Base-by-base conservation (phyloP, 2,329 filamentous ascomycete genomes). In the Epichloe elymi region DNA sequence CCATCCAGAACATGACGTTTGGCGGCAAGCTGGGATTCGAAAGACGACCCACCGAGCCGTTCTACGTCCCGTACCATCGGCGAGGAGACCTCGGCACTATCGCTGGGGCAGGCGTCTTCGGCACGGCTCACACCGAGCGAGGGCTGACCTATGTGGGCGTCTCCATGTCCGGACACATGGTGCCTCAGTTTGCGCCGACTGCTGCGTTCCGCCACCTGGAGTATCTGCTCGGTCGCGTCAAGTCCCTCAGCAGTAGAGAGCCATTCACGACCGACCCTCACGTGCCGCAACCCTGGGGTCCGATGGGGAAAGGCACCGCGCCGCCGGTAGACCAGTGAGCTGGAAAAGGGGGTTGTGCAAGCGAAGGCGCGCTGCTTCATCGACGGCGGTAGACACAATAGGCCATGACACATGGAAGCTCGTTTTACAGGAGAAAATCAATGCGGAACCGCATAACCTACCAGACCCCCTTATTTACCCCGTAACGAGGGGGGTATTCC, bases 1-100 rank as follows among this genome's bases (percentile, higher is more conserved):
- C 77, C 0, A 82, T 89, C 54, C 85, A 90, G 63, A 90, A 89
- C 69, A 87, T 88, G 81, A 89, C 85, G 0, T 90, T 81, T 79
- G 78, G 79, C 54, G 85, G 85, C 7, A 63, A 72, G 38, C 78
- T 84, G 46, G 86, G 86, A 0, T 89, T 90, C 71, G 75, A 80
- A 55, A 61, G 63, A 1, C 64, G 67, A 0, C 86, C 85, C 0
- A 61, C 62, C 2, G 74, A 79, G 48, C 78, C 82, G 2, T 82
- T 88, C 60, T 86, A 78, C 63, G 82, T 89, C 0, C 85, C 85
- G 0, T 55, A 56, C 20, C 56, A 58, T 35, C 49, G n/a, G 39
- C 39, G 30, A n/a, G 44, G 44, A 41, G 33, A 48, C 2, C 47
- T 40, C 3, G 55, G 54, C 33, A 41, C 44, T 17, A 82, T 80